A percentile compares a stretch with the other conserved stretches of the same genome.
These are phyloP conservation scores for Eutypella sp. DNA, from an alignment of 2,329 filamentous ascomycete genomes.

Conservation along the genomic window DNA sequence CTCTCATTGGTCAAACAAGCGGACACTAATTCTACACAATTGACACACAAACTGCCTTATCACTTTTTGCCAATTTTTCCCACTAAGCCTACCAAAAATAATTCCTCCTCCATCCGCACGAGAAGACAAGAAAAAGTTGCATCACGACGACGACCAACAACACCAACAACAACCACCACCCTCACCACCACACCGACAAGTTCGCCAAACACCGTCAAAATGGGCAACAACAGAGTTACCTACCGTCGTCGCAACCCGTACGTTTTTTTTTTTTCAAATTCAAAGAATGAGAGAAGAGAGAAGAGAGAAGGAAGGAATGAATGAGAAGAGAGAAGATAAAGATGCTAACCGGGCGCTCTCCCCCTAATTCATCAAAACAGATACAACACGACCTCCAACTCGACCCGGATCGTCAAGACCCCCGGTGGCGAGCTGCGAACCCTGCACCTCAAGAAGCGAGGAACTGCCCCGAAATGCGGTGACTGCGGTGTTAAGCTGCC, in stretches of 20 bases:
- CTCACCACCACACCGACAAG: no score
- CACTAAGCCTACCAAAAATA: no score
- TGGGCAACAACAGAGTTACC: slow-evolving; percentile 56
- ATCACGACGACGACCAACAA: slow-evolving; percentile 17
- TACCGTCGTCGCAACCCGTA: slow-evolving; percentile 79
- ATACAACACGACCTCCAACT: slow-evolving; percentile 99
- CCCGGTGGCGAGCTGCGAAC: slow-evolving; percentile 93
- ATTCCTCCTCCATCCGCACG: slow-evolving; percentile 21
- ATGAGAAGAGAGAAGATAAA: no score
- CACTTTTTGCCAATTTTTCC: slow-evolving; percentile 20
- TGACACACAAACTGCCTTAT: neutral
- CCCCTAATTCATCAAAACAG: slow-evolving; percentile 45
- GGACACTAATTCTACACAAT: neutral
- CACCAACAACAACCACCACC: slow-evolving; percentile 21
- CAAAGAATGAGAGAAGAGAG: no score
- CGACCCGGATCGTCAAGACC: slow-evolving; percentile 92
- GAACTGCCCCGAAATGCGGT: slow-evolving; percentile 96
- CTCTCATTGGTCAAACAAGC: slow-evolving; percentile 1
- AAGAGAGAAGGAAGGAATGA: no score
- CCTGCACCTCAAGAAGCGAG: slow-evolving; percentile 99
- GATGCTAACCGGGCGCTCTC: no score
- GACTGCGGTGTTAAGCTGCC: slow-evolving; percentile 97
- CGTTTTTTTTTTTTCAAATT: slow-evolving; percentile 36
- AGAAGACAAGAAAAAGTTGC: slow-evolving; percentile 25
- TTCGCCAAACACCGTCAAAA: slow-evolving; percentile 49